Evolutionary conservation across 495 filamentous ascomycete genomes (phyloP), one percentile per base, ranked within the genome.

Genomic region (Penicillium nucicola): DNA sequence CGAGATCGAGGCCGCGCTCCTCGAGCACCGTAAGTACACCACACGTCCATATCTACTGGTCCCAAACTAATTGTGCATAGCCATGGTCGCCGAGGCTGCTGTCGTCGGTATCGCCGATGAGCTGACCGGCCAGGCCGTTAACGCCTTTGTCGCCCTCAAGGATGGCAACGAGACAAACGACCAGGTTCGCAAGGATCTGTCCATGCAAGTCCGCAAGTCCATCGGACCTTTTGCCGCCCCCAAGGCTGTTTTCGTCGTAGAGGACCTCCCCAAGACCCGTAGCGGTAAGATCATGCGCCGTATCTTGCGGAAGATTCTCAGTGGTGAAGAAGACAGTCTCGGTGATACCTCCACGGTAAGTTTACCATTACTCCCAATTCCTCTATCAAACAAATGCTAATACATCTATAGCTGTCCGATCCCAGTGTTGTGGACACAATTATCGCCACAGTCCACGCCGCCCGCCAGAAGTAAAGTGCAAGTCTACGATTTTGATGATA

Each of bases 201-300:
- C 93, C 48, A 77, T 92, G 67, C 95, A 97, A 68, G 95, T 98
- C 35, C 87, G 93, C 60, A 95, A 93, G 77, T 92, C 87, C 37
- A 97, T 98, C 62, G 93, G 93, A 31, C 95, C 93, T 9, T 98
- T 98, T 61, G 93, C 93, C 5, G 90, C 95, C 22, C 95, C 95
- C 53, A 97, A 97, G 77, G 88, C 86, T 10, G 84, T 97, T 44
- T 95, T 83, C 65, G 80, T 93, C 30, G 86, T 97, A 18, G 84
- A 90, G 4, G 92, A 97, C 66, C 79, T 99, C 22, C 93, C 93
- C 53, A 97, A 99, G 82, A 97, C 93, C 35, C 78, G 93, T 52
- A 91, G 86, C 57, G 93, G 93, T 48, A 99, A 99, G 85, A 99
- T 97, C 61, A 97, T 99, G 93, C 81, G 93, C 47, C 84, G 93